phyloP scores from a whole-genome alignment of 148 eudicot genomes.

The Euryodendron excelsum region DNA sequence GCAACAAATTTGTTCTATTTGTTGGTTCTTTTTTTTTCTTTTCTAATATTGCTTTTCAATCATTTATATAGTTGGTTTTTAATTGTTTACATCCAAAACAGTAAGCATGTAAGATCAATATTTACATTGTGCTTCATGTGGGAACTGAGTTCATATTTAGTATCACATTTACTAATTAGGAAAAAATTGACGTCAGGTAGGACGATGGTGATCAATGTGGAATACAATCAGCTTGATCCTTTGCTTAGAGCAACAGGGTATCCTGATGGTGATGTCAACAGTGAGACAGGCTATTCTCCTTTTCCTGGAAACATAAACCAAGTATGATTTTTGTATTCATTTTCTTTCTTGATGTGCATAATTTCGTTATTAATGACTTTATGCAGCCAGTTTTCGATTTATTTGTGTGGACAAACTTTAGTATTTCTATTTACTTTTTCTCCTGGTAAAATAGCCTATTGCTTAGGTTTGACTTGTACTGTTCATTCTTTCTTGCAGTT shows the following conservation, averaged over 20 bases:
- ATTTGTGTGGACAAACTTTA: background rate
- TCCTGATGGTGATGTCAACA: constrained; percentile 94
- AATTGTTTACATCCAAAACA: background rate
- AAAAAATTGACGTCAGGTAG: constrained; percentile 50
- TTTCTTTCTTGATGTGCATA: constrained; percentile 4
- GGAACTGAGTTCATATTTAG: background rate
- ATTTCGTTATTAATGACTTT: no score
- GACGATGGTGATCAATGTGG: constrained; percentile 96
- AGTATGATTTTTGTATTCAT: constrained; percentile 31
- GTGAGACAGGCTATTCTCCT: constrained; percentile 93
- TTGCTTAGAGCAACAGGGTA: constrained; percentile 81
- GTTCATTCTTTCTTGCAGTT: constrained; percentile 48
- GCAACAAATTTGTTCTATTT: background rate
- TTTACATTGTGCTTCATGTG: background rate
- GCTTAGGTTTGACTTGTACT: constrained; percentile 7
- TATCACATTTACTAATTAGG: constrained; percentile 13
- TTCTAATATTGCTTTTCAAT: background rate
- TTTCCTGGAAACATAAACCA: constrained; percentile 99
- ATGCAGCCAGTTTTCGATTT: background rate
- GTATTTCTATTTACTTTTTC: background rate
- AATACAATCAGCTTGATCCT: constrained; percentile 98
- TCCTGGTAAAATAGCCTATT: background rate
- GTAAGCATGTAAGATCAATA: background rate
- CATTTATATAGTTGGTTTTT: background rate
- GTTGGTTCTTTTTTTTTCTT: background rate